Percentiles rank a stretch among this genome's conserved stretches.
Evolutionary conservation across 2,329 filamentous ascomycete genomes (phyloP).

Genomic region (Phyllosticta citrichinensis): DNA sequence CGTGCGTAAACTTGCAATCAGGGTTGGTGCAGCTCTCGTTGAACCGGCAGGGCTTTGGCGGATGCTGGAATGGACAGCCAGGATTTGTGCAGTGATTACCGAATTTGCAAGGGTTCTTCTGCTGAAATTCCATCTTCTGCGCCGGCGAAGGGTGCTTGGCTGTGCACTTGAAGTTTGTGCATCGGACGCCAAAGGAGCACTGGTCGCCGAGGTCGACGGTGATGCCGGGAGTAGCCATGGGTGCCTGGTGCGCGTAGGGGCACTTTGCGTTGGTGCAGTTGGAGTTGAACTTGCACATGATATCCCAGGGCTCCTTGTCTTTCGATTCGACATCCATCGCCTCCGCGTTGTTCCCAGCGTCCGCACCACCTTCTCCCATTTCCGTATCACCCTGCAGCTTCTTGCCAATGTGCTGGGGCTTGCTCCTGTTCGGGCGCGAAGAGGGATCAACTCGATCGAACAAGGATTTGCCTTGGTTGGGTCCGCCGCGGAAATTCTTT

Average conservation of each 20-base stretch:
- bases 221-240: constrained; percentile 68
- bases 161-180: constrained; percentile 92
- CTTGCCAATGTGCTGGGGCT: constrained; percentile 45
- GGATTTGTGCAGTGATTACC: constrained; percentile 79
- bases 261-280: constrained; percentile 83
- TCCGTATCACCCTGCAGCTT: constrained; percentile 28
- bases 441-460: constrained; percentile 57
- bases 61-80: constrained; percentile 81
- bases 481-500: constrained; percentile 23
- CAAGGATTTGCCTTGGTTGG: constrained; percentile 46
- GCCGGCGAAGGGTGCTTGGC: constrained; percentile 88
- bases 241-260: constrained; percentile 88
- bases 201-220: constrained; percentile 69
- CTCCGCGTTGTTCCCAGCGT: constrained; percentile 28
- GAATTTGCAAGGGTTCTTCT: constrained; percentile 81
- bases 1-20: constrained; percentile 84
- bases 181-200: constrained; percentile 79
- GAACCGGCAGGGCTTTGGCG: constrained; percentile 82
- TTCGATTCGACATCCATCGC: constrained; percentile 50
- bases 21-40: constrained; percentile 74
- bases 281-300: constrained; percentile 81
- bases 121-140: constrained; percentile 64
- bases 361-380: constrained; percentile 25
- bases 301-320: constrained; percentile 45
- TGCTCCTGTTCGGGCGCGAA: constrained; percentile 21